phyloP scores from a whole-genome alignment of 192 early-diverging fungal species.

The Backusella morwellensis region DNA sequence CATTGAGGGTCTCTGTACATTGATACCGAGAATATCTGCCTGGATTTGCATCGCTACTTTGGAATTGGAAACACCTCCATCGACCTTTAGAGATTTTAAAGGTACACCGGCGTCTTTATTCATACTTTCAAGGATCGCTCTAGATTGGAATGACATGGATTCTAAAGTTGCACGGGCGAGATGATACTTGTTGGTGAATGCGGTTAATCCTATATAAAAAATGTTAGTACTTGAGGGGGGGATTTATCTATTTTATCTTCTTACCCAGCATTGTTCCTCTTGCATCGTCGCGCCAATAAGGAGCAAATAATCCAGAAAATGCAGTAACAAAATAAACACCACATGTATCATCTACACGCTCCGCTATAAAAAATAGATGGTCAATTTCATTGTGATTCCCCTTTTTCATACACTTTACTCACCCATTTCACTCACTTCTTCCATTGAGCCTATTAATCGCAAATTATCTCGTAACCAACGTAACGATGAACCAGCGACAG shows the following conservation, averaged over 20 bases:
- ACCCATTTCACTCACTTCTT: constrained; percentile 71
- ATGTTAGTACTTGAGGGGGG: too few species aligned
- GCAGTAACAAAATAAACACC: constrained; percentile 96
- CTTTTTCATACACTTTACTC: background rate
- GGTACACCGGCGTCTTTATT: constrained; percentile 67
- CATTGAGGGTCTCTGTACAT: constrained; percentile 81
- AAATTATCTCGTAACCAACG: constrained; percentile 91
- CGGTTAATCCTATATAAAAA: constrained; percentile 68
- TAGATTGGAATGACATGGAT: constrained; percentile 85
- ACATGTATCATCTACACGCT: constrained; percentile 65
- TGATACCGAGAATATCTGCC: constrained; percentile 80
- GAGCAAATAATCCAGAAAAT: constrained; percentile 92
- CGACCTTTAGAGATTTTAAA: constrained; percentile 73
- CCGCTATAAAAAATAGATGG: constrained; percentile 36
- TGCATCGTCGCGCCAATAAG: constrained; percentile 95
- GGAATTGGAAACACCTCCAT: constrained; percentile 89
- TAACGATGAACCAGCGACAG: constrained; percentile 87
- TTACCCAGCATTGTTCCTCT: constrained; percentile 78
- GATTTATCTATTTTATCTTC: too few species aligned
- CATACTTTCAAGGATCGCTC: constrained; percentile 86
- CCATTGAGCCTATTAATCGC: constrained; percentile 66
- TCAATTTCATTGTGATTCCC: background rate
- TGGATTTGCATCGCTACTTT: constrained; percentile 89
- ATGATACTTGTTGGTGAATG: constrained; percentile 86
- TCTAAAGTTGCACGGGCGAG: constrained; percentile 87